Evolutionary conservation across 1,284 basidiomycete genomes (phyloP).

Genomic region (Vanrija sp.): DNA sequence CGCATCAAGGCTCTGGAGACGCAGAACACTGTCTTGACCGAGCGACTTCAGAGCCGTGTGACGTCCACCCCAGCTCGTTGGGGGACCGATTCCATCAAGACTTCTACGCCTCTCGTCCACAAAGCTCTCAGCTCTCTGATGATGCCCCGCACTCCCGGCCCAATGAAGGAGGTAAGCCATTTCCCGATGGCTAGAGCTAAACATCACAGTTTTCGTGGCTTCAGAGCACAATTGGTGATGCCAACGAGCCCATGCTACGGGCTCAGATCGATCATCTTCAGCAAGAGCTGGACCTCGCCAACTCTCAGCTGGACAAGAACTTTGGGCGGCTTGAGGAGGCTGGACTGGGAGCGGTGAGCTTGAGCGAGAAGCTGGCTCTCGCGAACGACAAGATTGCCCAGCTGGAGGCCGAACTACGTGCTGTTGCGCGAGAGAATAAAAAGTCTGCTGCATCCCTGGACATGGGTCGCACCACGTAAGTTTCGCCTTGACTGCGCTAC

Average conservation of each 20-base stretch:
- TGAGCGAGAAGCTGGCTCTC: slow-evolving; percentile 48
- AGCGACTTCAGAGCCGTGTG: slow-evolving; percentile 12
- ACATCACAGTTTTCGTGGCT: slow-evolving; percentile 42
- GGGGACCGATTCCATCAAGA: slow-evolving; percentile 3
- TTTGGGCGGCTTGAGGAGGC: slow-evolving; percentile 49
- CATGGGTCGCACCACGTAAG: slow-evolving; percentile 5
- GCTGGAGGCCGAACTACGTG: slow-evolving; percentile 45
- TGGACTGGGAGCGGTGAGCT: slow-evolving; percentile 42
- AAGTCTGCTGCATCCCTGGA: slow-evolving; percentile 16
- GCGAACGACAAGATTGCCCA: slow-evolving; percentile 41
- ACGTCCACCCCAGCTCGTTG: slow-evolving; percentile 1
- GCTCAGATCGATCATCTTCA: slow-evolving; percentile 50
- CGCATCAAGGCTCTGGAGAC: slow-evolving; percentile 39
- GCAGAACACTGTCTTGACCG: slow-evolving; percentile 35
- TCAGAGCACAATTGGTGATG: slow-evolving; percentile 38
- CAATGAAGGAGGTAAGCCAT: slow-evolving; percentile 39
- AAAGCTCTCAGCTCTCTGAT: slow-evolving; percentile 33
- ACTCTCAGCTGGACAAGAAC: slow-evolving; percentile 51
- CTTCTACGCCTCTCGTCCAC: slow-evolving; percentile 34
- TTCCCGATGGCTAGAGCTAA: neutral
- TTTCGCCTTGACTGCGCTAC: neutral
- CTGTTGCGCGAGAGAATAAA: slow-evolving; percentile 25
- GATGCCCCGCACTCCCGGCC: slow-evolving; percentile 44
- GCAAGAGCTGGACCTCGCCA: slow-evolving; percentile 45
- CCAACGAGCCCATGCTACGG: slow-evolving; percentile 43